Conservation (phyloP, 73 alveolate species). For the Tetrahymena malaccensis region DNA sequence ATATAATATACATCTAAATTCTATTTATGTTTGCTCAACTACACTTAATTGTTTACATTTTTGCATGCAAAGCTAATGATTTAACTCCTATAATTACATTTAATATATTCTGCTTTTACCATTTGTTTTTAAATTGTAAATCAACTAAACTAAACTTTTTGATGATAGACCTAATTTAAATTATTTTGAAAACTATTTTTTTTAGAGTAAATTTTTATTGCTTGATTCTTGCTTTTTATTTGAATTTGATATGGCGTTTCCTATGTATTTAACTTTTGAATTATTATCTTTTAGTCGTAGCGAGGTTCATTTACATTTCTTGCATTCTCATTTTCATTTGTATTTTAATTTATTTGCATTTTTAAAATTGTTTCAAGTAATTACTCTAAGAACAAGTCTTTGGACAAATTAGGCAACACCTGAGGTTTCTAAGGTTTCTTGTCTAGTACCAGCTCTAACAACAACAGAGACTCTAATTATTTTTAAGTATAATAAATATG, state of each 20-base stretch:
- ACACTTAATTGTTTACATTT: not conserved
- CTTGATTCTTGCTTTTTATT: too few relatives aligned
- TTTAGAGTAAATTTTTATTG: too few relatives aligned
- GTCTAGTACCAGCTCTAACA: constrained; percentile 75
- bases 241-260: not conserved
- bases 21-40: not conserved
- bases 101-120: not conserved
- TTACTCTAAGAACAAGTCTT: constrained; percentile 40
- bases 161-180: not conserved
- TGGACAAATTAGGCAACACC: constrained; percentile 66
- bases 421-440: constrained; percentile 55
- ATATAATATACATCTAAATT: not conserved
- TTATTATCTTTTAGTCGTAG: too few relatives aligned
- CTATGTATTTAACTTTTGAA: not conserved
- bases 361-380: not conserved
- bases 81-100: not conserved
- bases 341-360: not conserved
- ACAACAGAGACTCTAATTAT: constrained; percentile 51
- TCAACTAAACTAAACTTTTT: not conserved
- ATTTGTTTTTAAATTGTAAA: too few relatives aligned
- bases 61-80: not conserved
- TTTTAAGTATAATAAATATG: not conserved
- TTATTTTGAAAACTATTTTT: not conserved
- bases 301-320: too few relatives aligned
- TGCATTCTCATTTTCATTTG: not conserved